A percentile compares a stretch with the other conserved stretches of the same genome.
Conservation (phyloP, 2,329 filamentous ascomycete species). For the Huntiella savannae region DNA sequence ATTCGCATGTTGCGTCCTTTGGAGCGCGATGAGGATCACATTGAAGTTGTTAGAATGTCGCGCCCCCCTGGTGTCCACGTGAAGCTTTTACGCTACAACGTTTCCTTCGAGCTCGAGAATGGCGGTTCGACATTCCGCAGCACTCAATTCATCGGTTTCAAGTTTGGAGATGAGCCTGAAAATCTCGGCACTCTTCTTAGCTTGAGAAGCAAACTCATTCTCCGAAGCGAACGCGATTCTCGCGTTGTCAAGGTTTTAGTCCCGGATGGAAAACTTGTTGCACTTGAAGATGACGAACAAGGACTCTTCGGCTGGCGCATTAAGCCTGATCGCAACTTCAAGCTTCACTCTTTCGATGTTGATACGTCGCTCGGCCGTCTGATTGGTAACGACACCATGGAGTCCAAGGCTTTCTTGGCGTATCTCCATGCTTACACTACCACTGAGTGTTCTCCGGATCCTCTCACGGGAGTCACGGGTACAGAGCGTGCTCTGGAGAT, state of each 20-base stretch:
- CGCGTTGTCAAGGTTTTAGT: slow-evolving; percentile 21
- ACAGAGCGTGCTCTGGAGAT: slow-evolving; percentile 33
- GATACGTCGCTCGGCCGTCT: slow-evolving; percentile 31
- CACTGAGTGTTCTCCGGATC: slow-evolving; percentile 27
- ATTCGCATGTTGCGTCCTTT: not conserved
- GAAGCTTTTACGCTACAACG: slow-evolving; percentile 26
- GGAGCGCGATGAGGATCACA: not conserved
- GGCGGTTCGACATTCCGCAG: slow-evolving; percentile 20
- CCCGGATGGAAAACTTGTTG: not conserved
- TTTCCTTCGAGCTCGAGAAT: slow-evolving; percentile 25
- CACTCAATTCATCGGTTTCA: slow-evolving; percentile 25
- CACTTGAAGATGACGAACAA: not conserved
- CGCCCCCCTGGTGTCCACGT: slow-evolving; percentile 17
- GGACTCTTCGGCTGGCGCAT: too few species aligned
- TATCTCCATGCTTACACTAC: slow-evolving; percentile 37
- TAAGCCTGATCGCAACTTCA: too few species aligned
- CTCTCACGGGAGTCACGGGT: slow-evolving; percentile 28
- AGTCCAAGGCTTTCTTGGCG: slow-evolving; percentile 30
- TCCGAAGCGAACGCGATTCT: slow-evolving; percentile 15
- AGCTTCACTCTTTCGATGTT: slow-evolving; percentile 26
- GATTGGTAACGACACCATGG: slow-evolving; percentile 28
- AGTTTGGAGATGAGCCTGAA: not conserved
- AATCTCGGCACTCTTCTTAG: not conserved
- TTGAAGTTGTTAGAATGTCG: not conserved
- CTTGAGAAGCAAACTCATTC: slow-evolving; percentile 23